Conservation (phyloP, 78 protist species). For the Guillardia theta region DNA sequence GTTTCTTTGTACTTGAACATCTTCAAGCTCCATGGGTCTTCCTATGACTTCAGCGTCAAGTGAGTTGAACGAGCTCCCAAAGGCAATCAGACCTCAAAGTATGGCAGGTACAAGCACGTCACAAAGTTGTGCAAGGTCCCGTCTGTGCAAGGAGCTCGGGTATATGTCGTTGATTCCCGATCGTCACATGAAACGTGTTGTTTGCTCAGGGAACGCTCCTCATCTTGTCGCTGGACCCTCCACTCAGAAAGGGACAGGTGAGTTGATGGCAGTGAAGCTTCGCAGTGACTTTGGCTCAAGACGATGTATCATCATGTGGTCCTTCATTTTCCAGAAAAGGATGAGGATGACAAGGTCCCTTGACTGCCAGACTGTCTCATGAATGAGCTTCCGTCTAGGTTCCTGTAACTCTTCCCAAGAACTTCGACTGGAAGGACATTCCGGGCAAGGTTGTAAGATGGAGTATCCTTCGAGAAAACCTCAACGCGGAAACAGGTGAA, state of each 20-base stretch:
- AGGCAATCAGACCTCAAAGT: background rate
- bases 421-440: too few relatives aligned
- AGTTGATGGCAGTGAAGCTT: background rate
- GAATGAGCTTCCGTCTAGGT: too few relatives aligned
- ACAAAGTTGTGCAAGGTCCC: background rate
- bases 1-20: background rate
- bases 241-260: background rate
- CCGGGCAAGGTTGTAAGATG: too few relatives aligned
- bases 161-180: background rate
- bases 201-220: background rate
- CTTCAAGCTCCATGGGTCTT: background rate
- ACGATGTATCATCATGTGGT: too few relatives aligned
- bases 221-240: background rate
- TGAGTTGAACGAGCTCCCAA: background rate
- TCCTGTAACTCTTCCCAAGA: too few relatives aligned
- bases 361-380: too few relatives aligned
- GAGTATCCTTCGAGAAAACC: too few relatives aligned
- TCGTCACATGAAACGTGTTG: background rate
- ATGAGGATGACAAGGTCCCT: background rate
- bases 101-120: background rate
- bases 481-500: too few relatives aligned
- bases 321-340: background rate
- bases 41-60: background rate
- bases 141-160: background rate
- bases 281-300: too few relatives aligned